These are phyloP conservation scores for Phytophthora cryptogea DNA, from an alignment of 352 stramenopile species.

Conservation along the genomic window DNA sequence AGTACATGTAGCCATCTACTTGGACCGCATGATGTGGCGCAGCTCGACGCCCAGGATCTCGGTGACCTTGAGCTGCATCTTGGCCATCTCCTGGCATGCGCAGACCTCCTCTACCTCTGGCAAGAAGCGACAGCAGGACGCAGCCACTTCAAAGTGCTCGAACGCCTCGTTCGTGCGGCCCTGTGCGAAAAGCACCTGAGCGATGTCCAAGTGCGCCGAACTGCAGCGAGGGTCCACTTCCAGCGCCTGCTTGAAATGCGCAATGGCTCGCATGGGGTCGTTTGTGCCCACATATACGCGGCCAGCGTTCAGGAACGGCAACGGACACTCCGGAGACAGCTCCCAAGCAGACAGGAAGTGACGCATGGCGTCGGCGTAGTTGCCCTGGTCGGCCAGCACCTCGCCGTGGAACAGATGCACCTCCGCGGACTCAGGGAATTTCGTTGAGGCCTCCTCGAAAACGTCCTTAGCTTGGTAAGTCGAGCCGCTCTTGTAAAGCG, in stretches of 20 bases:
- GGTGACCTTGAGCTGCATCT: conserved; percentile 84
- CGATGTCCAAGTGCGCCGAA: conserved; percentile 84
- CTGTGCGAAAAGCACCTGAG: conserved; percentile 86
- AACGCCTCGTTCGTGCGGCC: conserved; percentile 73
- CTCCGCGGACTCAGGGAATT: conserved; percentile 74
- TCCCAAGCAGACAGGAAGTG: conserved; percentile 76
- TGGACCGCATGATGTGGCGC: conserved; percentile 84
- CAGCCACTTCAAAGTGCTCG: conserved; percentile 71
- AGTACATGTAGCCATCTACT: conserved; percentile 38
- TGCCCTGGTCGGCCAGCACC: conserved; percentile 79
- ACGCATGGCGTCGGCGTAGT: conserved; percentile 82
- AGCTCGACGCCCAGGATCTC: conserved; percentile 86
- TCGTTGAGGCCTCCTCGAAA: conserved; percentile 67
- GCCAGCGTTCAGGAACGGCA: conserved; percentile 85
- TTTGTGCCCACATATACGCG: conserved; percentile 86
- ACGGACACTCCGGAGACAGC: conserved; percentile 72
- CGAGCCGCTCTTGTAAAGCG: conserved; percentile 85
- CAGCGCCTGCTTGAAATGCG: conserved; percentile 82
- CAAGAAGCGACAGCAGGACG: conserved; percentile 79
- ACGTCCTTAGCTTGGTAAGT: conserved; percentile 84
- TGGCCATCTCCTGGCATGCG: conserved; percentile 74
- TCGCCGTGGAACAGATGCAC: conserved; percentile 86
- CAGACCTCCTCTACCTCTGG: conserved; percentile 86
- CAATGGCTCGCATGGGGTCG: conserved; percentile 78
- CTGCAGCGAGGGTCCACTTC: conserved; percentile 77